A percentile compares a stretch with the other conserved stretches of the same genome.
phyloP scores from a whole-genome alignment of 2,329 filamentous ascomycete genomes.

The Fusarium verticillioides region DNA sequence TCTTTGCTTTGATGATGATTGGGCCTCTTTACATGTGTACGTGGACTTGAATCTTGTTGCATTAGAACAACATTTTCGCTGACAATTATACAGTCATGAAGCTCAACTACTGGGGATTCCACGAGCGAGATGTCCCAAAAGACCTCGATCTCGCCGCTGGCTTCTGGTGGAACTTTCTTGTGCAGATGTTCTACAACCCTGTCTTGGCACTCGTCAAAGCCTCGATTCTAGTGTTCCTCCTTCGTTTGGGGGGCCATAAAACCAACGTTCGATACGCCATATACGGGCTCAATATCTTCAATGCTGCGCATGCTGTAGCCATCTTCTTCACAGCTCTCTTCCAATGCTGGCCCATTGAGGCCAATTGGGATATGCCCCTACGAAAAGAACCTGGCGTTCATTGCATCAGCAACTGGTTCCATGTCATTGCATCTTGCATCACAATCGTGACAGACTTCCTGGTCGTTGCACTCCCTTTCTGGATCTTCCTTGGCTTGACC shows the following conservation, averaged over 20 bases:
- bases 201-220: slow-evolving; percentile 58
- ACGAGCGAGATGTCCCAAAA: slow-evolving; percentile 35
- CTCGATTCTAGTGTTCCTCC: slow-evolving; percentile 57
- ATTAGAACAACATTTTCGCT: rapidly evolving
- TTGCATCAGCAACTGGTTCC: slow-evolving; percentile 50
- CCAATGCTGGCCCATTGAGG: slow-evolving; percentile 53
- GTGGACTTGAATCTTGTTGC: not conserved
- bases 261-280: slow-evolving; percentile 29
- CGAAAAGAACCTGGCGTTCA: slow-evolving; percentile 39
- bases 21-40: slow-evolving; percentile 34
- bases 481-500: slow-evolving; percentile 54
- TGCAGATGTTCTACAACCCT: slow-evolving; percentile 57
- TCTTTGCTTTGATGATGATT: slow-evolving; percentile 33
- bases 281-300: slow-evolving; percentile 41
- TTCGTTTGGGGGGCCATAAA: slow-evolving; percentile 56
- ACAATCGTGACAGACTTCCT: slow-evolving; percentile 56
- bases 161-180: slow-evolving; percentile 52
- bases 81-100: slow-evolving; percentile 38
- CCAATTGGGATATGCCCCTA: slow-evolving; percentile 46
- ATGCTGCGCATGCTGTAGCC: slow-evolving; percentile 46
- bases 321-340: slow-evolving; percentile 54
- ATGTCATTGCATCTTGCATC: slow-evolving; percentile 50
- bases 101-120: slow-evolving; percentile 49
- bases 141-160: slow-evolving; percentile 35
- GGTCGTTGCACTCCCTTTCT: slow-evolving; percentile 53